phyloP scores from a whole-genome alignment of 768 basidiomycete genomes.

The Pholiota microspora region DNA sequence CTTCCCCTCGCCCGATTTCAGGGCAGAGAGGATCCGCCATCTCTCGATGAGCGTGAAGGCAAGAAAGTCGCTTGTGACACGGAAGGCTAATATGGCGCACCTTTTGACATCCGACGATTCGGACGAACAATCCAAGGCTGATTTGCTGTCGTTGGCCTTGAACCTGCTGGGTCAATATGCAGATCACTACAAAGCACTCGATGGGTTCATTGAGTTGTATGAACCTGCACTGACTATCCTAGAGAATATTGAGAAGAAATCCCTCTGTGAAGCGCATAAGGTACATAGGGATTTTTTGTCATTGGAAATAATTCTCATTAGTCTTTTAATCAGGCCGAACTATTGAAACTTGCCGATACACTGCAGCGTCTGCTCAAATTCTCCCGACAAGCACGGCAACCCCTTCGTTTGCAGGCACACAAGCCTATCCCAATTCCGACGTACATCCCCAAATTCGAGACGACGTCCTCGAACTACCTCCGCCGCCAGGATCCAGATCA shows the following conservation, averaged over 20 bases:
- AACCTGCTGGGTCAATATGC: constrained; percentile 67
- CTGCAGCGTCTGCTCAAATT: constrained; percentile 70
- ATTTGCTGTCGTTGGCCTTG: constrained; percentile 63
- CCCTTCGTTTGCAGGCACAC: constrained; percentile 86
- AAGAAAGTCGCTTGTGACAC: constrained; percentile 35
- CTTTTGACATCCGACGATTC: constrained; percentile 36
- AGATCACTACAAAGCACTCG: constrained; percentile 72
- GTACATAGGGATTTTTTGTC: constrained; percentile 2
- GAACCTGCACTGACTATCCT: constrained; percentile 63
- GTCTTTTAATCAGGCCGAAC: constrained; percentile 40
- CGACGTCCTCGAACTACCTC: constrained; percentile 67
- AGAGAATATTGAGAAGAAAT: constrained; percentile 43
- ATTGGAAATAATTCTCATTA: constrained; percentile 8
- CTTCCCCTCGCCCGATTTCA: constrained; percentile 74
- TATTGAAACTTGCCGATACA: constrained; percentile 45
- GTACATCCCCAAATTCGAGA: constrained; percentile 92
- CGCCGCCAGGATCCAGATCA: constrained; percentile 88
- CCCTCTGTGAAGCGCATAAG: constrained; percentile 51
- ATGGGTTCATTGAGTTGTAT: constrained; percentile 86
- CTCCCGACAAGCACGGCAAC: constrained; percentile 65
- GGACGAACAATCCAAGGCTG: constrained; percentile 67
- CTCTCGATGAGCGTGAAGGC: constrained; percentile 40
- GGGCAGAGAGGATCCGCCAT: constrained; percentile 40
- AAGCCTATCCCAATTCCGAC: constrained; percentile 95
- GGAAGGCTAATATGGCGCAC: constrained; percentile 45